These are phyloP conservation scores for Fraxinus sp. DNA, from an alignment of 305 asterid species.

Conservation along the genomic window DNA sequence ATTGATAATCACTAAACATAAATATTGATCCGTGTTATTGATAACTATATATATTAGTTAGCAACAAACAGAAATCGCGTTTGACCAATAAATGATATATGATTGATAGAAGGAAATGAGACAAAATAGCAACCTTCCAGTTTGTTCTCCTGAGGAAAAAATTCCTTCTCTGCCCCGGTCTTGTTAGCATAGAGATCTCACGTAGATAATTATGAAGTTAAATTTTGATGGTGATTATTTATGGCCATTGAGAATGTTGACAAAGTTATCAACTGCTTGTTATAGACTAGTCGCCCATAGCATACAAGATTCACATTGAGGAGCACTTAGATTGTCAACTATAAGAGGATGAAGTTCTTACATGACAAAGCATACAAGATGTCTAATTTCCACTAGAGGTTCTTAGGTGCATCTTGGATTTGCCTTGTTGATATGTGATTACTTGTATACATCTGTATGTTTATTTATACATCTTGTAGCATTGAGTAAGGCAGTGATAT, in stretches of 20 bases:
- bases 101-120: not conserved
- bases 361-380: not conserved
- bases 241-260: not conserved
- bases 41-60: not conserved
- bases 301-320: not conserved
- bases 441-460: not conserved
- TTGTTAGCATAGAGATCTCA: not conserved
- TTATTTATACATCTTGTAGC: not conserved
- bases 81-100: not conserved
- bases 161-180: not conserved
- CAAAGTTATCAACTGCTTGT: not conserved
- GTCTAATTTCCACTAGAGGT: not conserved
- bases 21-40: not conserved
- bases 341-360: not conserved
- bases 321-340: not conserved
- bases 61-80: not conserved
- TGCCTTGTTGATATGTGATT: not conserved
- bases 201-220: not conserved
- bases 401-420: not conserved
- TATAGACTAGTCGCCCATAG: not conserved
- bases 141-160: not conserved
- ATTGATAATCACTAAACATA: not conserved
- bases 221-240: not conserved
- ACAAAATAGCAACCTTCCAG: not conserved
- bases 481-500: not conserved